Percentiles rank a stretch among this genome's conserved stretches.
Conservation (phyloP, 148 eudicot genomes). For the Polygonum aviculare region DNA sequence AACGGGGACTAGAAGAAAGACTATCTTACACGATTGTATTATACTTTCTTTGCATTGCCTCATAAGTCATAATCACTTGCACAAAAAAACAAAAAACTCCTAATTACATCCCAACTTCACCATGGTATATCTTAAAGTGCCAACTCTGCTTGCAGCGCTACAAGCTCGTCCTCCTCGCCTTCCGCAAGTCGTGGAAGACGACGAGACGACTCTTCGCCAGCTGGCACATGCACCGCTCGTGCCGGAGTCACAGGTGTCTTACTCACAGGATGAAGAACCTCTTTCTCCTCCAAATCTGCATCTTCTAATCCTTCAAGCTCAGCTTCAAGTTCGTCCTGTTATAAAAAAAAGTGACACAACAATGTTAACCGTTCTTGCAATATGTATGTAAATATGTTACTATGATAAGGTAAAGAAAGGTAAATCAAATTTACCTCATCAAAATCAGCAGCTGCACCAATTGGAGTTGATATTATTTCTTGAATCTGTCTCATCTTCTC, state of each 20-base stretch:
- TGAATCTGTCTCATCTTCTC: slow-evolving; percentile 32
- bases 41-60: too few species aligned
- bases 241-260: slow-evolving; percentile 18
- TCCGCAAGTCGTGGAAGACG: slow-evolving; percentile 26
- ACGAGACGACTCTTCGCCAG: slow-evolving; percentile 9
- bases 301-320: slow-evolving; percentile 31
- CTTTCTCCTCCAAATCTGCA: slow-evolving; percentile 26
- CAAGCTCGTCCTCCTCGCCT: slow-evolving; percentile 62
- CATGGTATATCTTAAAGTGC: slow-evolving; percentile 31
- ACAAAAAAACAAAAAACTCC: neutral
- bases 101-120: too few species aligned
- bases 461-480: slow-evolving; percentile 25
- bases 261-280: slow-evolving; percentile 26
- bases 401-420: too few species aligned
- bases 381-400: too few species aligned
- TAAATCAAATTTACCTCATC: slow-evolving; percentile 20
- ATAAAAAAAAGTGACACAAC: neutral
- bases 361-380: neutral
- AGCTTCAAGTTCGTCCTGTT: slow-evolving; percentile 34
- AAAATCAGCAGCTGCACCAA: slow-evolving; percentile 28
- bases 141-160: slow-evolving; percentile 65
- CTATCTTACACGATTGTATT: too few species aligned
- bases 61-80: too few species aligned
- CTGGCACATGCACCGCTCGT: slow-evolving; percentile 12
- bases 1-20: too few species aligned